Evolutionary conservation across 164 flowering plant species (phyloP), one percentile per base, ranked within the genome.

Genomic region (Saururus chinensis): DNA sequence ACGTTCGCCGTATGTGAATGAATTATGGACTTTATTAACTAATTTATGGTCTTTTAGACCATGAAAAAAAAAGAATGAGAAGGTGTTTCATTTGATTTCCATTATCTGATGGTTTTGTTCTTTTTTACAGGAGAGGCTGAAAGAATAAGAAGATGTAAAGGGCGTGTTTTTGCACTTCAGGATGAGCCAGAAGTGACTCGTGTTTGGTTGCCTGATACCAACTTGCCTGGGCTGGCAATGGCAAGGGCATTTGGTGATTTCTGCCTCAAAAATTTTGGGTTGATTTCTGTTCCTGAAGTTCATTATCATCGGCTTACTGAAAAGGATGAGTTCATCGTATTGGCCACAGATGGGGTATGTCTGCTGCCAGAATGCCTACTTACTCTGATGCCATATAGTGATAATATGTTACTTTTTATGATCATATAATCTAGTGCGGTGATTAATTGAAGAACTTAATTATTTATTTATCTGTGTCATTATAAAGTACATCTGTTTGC

Each of bases 231-330:
- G n/a, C 70, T 88, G 65, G 97, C 98, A 71, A 93, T 93, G 98
- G 97, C 98, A 64, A 79, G 98, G 68, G 97, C 98, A 45, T 93
- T 93, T 77, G 98, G 98, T 14, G 98, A 93, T 75, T 93, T 93
- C 60, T 89, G 97, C 75, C 72, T 93, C 76, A 93, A 93, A 76
- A 92, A 93, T 9, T 93, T 88, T 75, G 98, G 97, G 20, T 90
- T 89, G 40, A 89, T 92, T 40, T 89, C 98, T 22, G 73, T 84
- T 64, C 98, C 98, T 20, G 96, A 92, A 58, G 80, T 86, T 60
- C 76, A 90, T 53, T 93, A 88, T 62, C 75, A 96, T 56, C 21
- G 65, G 48, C 92, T 89, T 19, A 86, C 90, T 5, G 93, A 92
- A 7, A 76, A 71, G 56, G 98, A 92, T 72, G 83, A 86, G 69